Percentiles rank a stretch among this genome's conserved stretches.
These are phyloP conservation scores for Hanseniaspora sp. DNA, from an alignment of 1,139 yeast genomes.

Conservation along the genomic window DNA sequence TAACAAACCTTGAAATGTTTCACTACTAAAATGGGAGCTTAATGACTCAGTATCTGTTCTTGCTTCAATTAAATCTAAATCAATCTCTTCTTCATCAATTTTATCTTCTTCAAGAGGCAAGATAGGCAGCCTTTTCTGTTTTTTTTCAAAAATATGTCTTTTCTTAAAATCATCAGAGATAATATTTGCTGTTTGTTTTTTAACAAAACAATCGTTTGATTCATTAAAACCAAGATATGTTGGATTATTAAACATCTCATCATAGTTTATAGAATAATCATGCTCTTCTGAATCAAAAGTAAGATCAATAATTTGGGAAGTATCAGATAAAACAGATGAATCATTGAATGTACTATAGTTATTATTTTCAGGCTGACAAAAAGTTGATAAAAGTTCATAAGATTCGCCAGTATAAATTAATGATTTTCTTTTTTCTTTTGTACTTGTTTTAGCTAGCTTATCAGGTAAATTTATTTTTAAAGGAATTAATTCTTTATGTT, in stretches of 20 bases:
- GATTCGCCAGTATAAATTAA: neutral
- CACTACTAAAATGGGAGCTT: neutral
- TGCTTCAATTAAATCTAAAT: neutral
- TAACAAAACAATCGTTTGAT: conserved; percentile 27
- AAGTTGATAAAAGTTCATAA: neutral
- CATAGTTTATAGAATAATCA: conserved; percentile 22
- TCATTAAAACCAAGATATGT: conserved; percentile 26
- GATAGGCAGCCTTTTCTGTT: conserved; percentile 2
- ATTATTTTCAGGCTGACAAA: neutral
- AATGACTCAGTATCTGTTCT: neutral
- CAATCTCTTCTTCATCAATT: conserved; percentile 16
- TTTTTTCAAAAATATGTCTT: neutral
- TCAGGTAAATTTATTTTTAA: neutral
- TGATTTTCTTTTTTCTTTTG: neutral
- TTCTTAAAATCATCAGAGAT: neutral
- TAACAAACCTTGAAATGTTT: neutral
- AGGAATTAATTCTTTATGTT: neutral
- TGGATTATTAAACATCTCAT: conserved; percentile 19
- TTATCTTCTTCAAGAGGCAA: conserved; percentile 15
- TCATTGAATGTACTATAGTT: neutral
- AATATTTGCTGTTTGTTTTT: conserved; percentile 26
- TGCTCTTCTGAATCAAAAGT: conserved; percentile 26
- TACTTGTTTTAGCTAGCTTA: neutral
- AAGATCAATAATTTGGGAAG: conserved; percentile 17
- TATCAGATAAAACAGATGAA: neutral